Percentiles rank a stretch among this genome's conserved stretches.
These are phyloP conservation scores for Annona squamosa DNA, from an alignment of 164 flowering plant species.

Conservation along the genomic window DNA sequence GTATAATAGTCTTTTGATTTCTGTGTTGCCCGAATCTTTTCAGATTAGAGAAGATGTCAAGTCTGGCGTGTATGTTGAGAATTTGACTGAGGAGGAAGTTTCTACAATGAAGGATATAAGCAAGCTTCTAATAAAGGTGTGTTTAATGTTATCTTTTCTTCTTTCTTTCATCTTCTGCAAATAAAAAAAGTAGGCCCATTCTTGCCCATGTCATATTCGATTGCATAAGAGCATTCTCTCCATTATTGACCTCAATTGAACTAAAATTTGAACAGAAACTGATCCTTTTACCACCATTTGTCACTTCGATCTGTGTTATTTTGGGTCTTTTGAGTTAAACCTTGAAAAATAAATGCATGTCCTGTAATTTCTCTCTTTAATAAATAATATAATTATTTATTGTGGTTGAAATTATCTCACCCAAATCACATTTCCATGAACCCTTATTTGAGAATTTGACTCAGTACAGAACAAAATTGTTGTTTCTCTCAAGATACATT, in stretches of 20 bases:
- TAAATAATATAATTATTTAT: no score
- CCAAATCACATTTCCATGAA: no score
- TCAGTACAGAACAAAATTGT: no score
- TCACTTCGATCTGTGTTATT: background rate
- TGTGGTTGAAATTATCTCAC: no score
- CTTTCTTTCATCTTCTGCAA: background rate
- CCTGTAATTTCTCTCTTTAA: no score
- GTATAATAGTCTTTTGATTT: background rate
- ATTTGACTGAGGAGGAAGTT: conserved; percentile 72
- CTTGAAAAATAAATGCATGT: no score
- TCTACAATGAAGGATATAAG: conserved; percentile 59
- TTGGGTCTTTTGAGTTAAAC: background rate
- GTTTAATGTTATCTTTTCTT: background rate
- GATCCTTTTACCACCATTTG: background rate
- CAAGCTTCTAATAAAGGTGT: conserved; percentile 65
- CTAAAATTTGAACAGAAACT: background rate
- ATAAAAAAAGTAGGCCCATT: background rate
- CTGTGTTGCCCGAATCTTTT: conserved; percentile 1
- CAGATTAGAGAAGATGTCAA: conserved; percentile 95
- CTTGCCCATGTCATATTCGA: background rate
- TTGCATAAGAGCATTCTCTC: background rate
- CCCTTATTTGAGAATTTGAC: no score
- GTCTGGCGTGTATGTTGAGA: conserved; percentile 94
- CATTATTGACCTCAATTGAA: background rate
- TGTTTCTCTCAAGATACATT: no score